Evolutionary conservation across 768 basidiomycete species (phyloP).

Genomic region (Agrocybe chaxingu): DNA sequence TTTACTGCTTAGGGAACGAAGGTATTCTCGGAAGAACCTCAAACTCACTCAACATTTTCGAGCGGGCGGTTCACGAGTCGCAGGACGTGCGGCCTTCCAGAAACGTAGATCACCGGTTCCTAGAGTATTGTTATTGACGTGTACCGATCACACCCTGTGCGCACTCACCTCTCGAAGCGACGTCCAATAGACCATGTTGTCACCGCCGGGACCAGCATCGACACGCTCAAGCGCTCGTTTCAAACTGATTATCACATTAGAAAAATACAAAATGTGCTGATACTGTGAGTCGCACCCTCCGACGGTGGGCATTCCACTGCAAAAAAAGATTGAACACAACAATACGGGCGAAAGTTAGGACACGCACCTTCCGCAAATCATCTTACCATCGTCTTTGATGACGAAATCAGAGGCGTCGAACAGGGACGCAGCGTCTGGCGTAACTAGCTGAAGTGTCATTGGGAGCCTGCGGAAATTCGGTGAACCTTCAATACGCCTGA

Average conservation of each 20-base stretch:
- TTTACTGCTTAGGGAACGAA: background rate
- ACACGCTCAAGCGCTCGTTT: slow-evolving; percentile 77
- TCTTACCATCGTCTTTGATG: slow-evolving; percentile 45
- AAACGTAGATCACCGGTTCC: slow-evolving; percentile 93
- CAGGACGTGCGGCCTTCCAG: slow-evolving; percentile 85
- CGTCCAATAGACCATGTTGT: slow-evolving; percentile 87
- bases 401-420: slow-evolving; percentile 33
- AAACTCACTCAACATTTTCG: slow-evolving; percentile 89
- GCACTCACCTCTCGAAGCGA: slow-evolving; percentile 77
- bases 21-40: background rate
- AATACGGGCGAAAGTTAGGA: background rate
- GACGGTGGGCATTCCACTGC: slow-evolving; percentile 92
- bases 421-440: slow-evolving; percentile 24
- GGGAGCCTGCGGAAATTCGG: slow-evolving; percentile 90
- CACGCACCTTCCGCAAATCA: slow-evolving; percentile 77
- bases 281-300: slow-evolving; percentile 55
- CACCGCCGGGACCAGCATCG: slow-evolving; percentile 75
- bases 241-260: slow-evolving; percentile 42
- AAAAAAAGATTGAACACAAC: slow-evolving; percentile 13
- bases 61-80: slow-evolving; percentile 84
- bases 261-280: background rate
- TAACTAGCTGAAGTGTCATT: slow-evolving; percentile 45
- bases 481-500: slow-evolving; percentile 82
- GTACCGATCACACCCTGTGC: background rate
- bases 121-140: slow-evolving; percentile 23